Base-by-base conservation (phyloP, 2,329 filamentous ascomycete species). In the Lecanicillium sp. region DNA sequence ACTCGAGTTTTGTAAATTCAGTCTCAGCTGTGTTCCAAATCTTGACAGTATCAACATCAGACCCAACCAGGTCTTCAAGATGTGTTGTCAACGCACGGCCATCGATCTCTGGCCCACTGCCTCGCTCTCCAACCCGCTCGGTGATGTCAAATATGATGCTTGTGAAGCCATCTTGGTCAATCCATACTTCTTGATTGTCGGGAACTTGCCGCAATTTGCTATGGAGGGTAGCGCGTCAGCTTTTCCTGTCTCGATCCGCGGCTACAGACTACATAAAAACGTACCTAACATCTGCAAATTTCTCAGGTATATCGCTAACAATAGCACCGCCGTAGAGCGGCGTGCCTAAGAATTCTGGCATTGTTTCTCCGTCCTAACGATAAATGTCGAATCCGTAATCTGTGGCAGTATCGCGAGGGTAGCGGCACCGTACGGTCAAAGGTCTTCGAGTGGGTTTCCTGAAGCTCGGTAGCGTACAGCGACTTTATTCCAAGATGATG, bases 71-170 rank as follows among this genome's bases (percentile, higher is more conserved):
- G 31, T 86, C 83, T 51, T 83, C 73, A 1, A 85, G 67, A 51
- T 85, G 81, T 9, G 72, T 75, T 3, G 79, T 78, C 53, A 83
- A 64, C 16, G 87, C 86, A 32, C 73, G 75, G 40, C 83, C 81
- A 51, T 89, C 79, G 27, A 75, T 74, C 51, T 79, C 73, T 14
- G 77, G 67, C 2, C 67, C 62, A 30, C 62, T 66, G 20, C 70
- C 68, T 4, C 74, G 52, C 12, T 61, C 56, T 43, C 76, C 74
- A 16, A 94, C 81, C 40, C 85, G 83, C 65, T 95, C 83, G 39
- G 85, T 83, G 53, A 96, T 86, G 53, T 96, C 90, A 60, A 95
- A 75, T 51, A 95, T 89, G 57, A 95, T 80, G 62, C 77, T 88
- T 3, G 85, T 86, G 59, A 89, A 89, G 35, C 87, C 88, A 45